A percentile compares a stretch with the other conserved stretches of the same genome.
phyloP scores from a whole-genome alignment of 169 alveolate species.

The Babesia sp. region DNA sequence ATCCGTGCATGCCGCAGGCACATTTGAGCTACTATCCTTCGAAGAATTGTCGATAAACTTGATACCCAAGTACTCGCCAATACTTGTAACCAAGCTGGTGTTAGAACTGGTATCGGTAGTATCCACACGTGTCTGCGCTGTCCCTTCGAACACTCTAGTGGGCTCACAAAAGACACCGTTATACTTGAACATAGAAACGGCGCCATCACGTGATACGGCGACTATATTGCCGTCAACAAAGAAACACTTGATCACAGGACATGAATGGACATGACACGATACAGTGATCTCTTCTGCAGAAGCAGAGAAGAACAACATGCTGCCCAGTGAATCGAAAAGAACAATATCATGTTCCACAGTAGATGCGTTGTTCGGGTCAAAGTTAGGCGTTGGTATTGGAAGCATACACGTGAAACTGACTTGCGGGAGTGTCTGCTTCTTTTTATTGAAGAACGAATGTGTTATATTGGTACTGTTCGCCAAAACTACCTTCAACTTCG shows the following conservation, averaged over 20 bases:
- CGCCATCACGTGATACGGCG: slow-evolving; percentile 53
- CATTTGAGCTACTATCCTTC: not conserved
- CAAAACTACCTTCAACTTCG: slow-evolving; percentile 39
- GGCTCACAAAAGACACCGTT: slow-evolving; percentile 39
- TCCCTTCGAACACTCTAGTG: slow-evolving; percentile 46
- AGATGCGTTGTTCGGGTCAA: not conserved
- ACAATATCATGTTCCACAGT: slow-evolving; percentile 37
- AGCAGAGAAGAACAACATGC: slow-evolving; percentile 44
- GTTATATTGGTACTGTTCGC: slow-evolving; percentile 32
- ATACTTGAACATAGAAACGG: slow-evolving; percentile 31
- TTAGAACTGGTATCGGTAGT: slow-evolving; percentile 4
- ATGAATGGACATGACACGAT: slow-evolving; percentile 21
- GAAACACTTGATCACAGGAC: slow-evolving; percentile 49
- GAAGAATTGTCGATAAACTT: slow-evolving; percentile 27
- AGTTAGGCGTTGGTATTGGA: slow-evolving; percentile 1
- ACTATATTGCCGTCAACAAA: slow-evolving; percentile 31
- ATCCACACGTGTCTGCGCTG: slow-evolving; percentile 7
- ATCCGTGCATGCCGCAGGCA: slow-evolving; percentile 3
- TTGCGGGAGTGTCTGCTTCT: slow-evolving; percentile 12
- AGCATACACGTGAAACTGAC: slow-evolving; percentile 38
- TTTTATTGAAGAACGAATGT: slow-evolving; percentile 15
- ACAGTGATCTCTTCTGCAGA: slow-evolving; percentile 24
- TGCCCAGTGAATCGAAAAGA: slow-evolving; percentile 49
- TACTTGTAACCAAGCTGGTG: slow-evolving; percentile 34
- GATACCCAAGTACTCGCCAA: slow-evolving; percentile 53